These are phyloP conservation scores for Thielaviopsis ethacetica DNA, from an alignment of 2,329 filamentous ascomycete genomes.

Conservation along the genomic window DNA sequence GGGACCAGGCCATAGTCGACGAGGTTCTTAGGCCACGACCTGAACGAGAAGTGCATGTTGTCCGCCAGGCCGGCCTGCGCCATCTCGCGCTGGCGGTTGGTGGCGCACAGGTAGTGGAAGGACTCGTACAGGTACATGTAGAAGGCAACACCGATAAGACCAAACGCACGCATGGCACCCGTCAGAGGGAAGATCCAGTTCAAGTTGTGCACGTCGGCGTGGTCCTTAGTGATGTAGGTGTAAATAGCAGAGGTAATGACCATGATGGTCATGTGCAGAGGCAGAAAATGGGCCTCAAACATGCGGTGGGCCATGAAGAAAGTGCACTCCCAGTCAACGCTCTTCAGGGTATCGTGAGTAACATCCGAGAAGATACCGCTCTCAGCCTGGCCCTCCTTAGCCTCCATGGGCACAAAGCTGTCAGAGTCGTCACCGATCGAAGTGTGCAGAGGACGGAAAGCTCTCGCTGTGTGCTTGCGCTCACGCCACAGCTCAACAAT, in stretches of 20 bases:
- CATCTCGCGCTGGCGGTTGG: constrained; percentile 49
- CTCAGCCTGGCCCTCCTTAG: constrained; percentile 28
- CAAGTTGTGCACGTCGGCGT: constrained; percentile 35
- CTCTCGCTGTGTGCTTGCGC: constrained; percentile 37
- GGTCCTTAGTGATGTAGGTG: constrained; percentile 33
- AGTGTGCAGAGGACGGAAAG: constrained; percentile 39
- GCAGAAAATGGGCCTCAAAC: constrained; percentile 61
- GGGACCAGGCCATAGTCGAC: constrained; percentile 50
- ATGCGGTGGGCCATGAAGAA: constrained; percentile 46
- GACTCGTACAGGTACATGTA: constrained; percentile 52
- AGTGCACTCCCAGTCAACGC: constrained; percentile 38
- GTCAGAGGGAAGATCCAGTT: constrained; percentile 44
- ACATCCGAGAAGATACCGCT: constrained; percentile 40
- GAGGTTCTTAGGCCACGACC: constrained; percentile 37
- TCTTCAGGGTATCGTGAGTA: constrained; percentile 32
- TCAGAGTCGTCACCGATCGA: constrained; percentile 25
- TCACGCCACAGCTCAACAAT: constrained; percentile 39
- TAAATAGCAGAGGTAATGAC: constrained; percentile 47
- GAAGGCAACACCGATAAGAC: constrained; percentile 45
- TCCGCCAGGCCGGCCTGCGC: constrained; percentile 44
- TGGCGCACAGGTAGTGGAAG: constrained; percentile 47
- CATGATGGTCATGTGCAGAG: constrained; percentile 49
- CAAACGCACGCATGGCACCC: constrained; percentile 40
- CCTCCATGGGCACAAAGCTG: constrained; percentile 29
- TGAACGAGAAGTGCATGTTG: constrained; percentile 48